Percentiles rank a stretch among this genome's conserved stretches.
These are phyloP conservation scores for Castanea sativa DNA, from an alignment of 306 rosid species.

Conservation along the genomic window DNA sequence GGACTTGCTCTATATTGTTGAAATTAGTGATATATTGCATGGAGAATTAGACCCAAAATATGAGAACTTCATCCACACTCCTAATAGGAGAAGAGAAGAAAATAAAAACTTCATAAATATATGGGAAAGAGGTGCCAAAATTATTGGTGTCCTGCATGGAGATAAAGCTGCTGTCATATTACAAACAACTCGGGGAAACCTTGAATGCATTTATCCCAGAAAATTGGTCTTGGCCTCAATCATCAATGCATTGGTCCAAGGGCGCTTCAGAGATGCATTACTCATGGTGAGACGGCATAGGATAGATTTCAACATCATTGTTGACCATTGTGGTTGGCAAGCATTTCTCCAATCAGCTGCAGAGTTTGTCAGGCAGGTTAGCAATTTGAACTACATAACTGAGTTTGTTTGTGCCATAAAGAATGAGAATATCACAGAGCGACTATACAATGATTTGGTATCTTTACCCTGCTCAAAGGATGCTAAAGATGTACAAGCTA, in stretches of 20 bases:
- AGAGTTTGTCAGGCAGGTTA: constrained; percentile 81
- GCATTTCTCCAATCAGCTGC: constrained; percentile 72
- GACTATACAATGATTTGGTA: constrained; percentile 53
- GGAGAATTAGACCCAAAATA: constrained; percentile 58
- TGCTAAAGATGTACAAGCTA: constrained; percentile 37
- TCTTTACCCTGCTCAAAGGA: constrained; percentile 43
- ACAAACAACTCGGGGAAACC: constrained; percentile 85
- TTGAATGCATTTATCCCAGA: constrained; percentile 86
- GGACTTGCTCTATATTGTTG: constrained; percentile 81
- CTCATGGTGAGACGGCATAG: constrained; percentile 94
- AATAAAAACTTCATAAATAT: constrained; percentile 55
- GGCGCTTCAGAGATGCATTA: constrained; percentile 81
- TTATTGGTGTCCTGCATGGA: constrained; percentile 83
- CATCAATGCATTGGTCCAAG: constrained; percentile 69
- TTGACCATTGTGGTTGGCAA: constrained; percentile 78
- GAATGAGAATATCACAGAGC: constrained; percentile 64
- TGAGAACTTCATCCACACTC: constrained; percentile 45
- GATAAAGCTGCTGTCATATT: constrained; percentile 78
- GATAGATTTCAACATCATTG: constrained; percentile 88
- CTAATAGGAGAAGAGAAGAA: constrained; percentile 51
- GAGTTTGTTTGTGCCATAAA: constrained; percentile 93
- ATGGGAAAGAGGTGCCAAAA: constrained; percentile 96
- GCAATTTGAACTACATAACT: constrained; percentile 80
- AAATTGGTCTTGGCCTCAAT: constrained; percentile 84
- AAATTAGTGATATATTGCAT: constrained; percentile 54